phyloP scores from a whole-genome alignment of 2,329 filamentous ascomycete genomes.

The Tolypocladium inflatum region DNA sequence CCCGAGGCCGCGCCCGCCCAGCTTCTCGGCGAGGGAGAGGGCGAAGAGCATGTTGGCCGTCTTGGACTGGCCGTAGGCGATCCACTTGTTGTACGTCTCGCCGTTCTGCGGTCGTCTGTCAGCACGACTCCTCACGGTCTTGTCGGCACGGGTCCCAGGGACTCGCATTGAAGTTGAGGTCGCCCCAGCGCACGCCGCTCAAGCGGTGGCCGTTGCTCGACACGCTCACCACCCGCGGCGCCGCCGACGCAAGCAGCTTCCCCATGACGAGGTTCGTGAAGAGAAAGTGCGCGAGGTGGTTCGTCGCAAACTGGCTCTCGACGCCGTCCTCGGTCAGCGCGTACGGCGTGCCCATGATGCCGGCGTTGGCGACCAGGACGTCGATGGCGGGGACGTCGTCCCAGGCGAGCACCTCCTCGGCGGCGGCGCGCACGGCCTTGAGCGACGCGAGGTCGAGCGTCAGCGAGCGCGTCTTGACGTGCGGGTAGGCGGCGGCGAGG shows the following conservation, averaged over 20 bases:
- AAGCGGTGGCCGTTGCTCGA: constrained; percentile 20
- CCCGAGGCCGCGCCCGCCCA: constrained; percentile 17
- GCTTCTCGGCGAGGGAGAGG: constrained; percentile 18
- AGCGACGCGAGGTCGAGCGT: constrained; percentile 28
- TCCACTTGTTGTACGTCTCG: constrained; percentile 19
- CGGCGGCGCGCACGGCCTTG: constrained; percentile 24
- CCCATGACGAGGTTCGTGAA: constrained; percentile 34
- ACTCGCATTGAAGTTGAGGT: constrained; percentile 21
- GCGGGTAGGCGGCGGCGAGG: constrained; percentile 20
- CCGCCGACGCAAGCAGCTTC: constrained; percentile 25
- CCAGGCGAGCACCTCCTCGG: constrained; percentile 19
- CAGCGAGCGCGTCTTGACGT: constrained; percentile 19
- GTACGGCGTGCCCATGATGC: constrained; percentile 27
- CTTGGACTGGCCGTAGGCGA: constrained; percentile 28
- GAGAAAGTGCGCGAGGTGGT: constrained; percentile 36
- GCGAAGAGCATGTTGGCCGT: constrained; percentile 26
- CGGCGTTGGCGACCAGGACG: constrained; percentile 36
- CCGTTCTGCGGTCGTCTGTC: constrained; percentile 12
- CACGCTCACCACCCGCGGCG: constrained; percentile 30
- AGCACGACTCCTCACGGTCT: neutral
- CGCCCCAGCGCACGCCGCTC: constrained; percentile 20
- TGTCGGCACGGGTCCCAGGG: neutral
- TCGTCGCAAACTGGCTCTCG: constrained; percentile 33
- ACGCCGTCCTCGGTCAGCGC: constrained; percentile 25
- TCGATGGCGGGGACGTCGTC: constrained; percentile 16